Evolutionary conservation across 2,329 filamentous ascomycete species (phyloP).

Genomic region (Coniochaeta pulveracea): DNA sequence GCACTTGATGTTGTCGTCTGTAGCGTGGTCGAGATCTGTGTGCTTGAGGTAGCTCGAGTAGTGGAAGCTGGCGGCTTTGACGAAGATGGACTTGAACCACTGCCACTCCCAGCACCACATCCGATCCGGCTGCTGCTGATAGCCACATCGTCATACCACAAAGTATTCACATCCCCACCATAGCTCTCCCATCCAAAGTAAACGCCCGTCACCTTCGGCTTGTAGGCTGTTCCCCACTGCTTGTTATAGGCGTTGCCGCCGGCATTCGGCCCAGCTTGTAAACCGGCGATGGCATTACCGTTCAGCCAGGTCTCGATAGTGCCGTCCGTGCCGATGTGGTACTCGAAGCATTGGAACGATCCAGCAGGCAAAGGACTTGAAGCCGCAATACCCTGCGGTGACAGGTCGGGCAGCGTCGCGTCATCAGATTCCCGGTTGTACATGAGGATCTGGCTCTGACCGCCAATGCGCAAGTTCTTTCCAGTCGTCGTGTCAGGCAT

Average conservation of each 20-base stretch:
- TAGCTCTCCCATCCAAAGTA: slow-evolving; percentile 57
- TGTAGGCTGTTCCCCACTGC: slow-evolving; percentile 38
- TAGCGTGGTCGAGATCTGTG: neutral
- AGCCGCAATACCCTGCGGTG: slow-evolving; percentile 43
- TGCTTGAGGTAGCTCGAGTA: no score
- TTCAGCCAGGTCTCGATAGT: slow-evolving; percentile 51
- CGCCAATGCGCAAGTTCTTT: slow-evolving; percentile 52
- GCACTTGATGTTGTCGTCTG: slow-evolving; percentile 3
- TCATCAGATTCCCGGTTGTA: slow-evolving; percentile 40
- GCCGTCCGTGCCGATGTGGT: slow-evolving; percentile 46
- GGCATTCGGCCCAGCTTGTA: slow-evolving; percentile 40
- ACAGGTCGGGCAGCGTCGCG: slow-evolving; percentile 22
- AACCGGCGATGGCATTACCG: slow-evolving; percentile 34
- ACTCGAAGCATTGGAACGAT: slow-evolving; percentile 49
- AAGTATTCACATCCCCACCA: slow-evolving; percentile 46
- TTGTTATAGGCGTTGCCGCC: slow-evolving; percentile 9
- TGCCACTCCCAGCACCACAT: slow-evolving; percentile 18
- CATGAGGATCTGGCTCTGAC: slow-evolving; percentile 50
- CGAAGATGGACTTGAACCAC: no score
- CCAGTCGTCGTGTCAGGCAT: slow-evolving; percentile 45
- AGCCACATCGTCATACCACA: slow-evolving; percentile 51
- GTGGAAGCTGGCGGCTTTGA: neutral
- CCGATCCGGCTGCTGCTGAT: slow-evolving; percentile 35
- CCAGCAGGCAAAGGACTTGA: slow-evolving; percentile 37
- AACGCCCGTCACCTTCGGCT: slow-evolving; percentile 40